These are phyloP conservation scores for Zelonia costaricensis DNA, from an alignment of 208 protist genomes.

Conservation along the genomic window DNA sequence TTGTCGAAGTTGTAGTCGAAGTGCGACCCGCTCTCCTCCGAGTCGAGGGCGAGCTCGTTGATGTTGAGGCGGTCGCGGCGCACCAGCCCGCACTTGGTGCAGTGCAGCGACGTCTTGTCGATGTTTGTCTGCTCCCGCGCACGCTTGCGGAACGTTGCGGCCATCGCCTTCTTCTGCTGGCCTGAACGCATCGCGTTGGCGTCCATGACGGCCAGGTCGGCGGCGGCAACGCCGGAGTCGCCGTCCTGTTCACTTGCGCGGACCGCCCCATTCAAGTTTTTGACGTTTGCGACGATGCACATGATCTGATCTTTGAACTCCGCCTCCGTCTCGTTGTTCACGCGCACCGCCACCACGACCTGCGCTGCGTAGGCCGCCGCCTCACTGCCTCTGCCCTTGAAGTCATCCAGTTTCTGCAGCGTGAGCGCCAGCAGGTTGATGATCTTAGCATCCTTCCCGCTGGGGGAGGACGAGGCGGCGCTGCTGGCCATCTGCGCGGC, in stretches of 20 bases:
- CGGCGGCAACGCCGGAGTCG: constrained; percentile 28
- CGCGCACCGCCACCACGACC: constrained; percentile 43
- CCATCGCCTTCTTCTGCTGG: constrained; percentile 49
- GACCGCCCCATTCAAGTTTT: constrained; percentile 71
- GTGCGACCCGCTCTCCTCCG: constrained; percentile 85
- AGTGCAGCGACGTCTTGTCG: constrained; percentile 82
- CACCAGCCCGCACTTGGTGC: constrained; percentile 79
- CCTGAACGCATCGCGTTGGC: constrained; percentile 68
- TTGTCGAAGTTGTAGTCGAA: constrained; percentile 93
- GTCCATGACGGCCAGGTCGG: constrained; percentile 66
- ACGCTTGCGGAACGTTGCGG: constrained; percentile 62
- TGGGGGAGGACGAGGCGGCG: neutral
- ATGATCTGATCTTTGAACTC: constrained; percentile 78
- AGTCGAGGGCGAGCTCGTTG: constrained; percentile 87
- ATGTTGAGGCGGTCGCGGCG: constrained; percentile 86
- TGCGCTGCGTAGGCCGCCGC: constrained; percentile 44
- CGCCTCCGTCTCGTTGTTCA: constrained; percentile 36
- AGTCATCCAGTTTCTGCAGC: constrained; percentile 59
- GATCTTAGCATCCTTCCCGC: constrained; percentile 28
- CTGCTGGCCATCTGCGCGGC: too few species aligned
- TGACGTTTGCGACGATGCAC: constrained; percentile 73
- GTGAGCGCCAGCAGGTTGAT: constrained; percentile 37
- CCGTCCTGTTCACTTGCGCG: neutral
- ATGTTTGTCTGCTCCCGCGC: constrained; percentile 75
- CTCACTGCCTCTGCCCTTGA: constrained; percentile 34